Conservation (phyloP, 208 protist species). For the Leishmania braziliensis region DNA sequence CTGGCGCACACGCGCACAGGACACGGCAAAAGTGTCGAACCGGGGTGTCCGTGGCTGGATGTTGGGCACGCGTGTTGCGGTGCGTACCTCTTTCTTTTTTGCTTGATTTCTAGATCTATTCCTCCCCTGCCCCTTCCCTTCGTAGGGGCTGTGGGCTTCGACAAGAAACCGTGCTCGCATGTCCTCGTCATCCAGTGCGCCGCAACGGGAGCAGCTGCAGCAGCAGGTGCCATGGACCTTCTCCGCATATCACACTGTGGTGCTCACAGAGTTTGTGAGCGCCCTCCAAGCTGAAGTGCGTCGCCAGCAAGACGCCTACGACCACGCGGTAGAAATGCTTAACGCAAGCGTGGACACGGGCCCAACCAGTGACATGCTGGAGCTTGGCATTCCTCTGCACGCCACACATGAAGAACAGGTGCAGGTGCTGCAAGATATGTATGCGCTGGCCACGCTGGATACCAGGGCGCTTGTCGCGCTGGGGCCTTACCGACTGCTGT, state of each 20-base stretch:
- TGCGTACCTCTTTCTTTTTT: neutral
- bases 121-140: neutral
- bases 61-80: neutral
- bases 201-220: neutral
- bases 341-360: conserved; percentile 7
- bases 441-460: conserved; percentile 13
- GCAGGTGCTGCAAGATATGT: neutral
- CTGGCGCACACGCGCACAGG: neutral
- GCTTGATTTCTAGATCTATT: neutral
- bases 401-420: conserved; percentile 12
- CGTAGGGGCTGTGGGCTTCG: neutral
- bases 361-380: neutral
- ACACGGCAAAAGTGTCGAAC: neutral
- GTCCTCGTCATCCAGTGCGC: conserved; percentile 2
- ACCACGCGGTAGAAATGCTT: conserved; percentile 17
- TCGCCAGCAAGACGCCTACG: conserved; percentile 45
- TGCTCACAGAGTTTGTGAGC: conserved; percentile 16
- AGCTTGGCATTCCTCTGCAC: conserved; percentile 7
- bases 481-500: conserved; percentile 15
- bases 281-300: conserved; percentile 30
- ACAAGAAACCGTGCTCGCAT: neutral
- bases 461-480: conserved; percentile 14
- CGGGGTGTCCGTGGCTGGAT: neutral
- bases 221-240: conserved; percentile 25
- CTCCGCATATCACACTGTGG: conserved; percentile 16